Evolutionary conservation across 305 asterid species (phyloP).

Genomic region (Fraxinus albicans): DNA sequence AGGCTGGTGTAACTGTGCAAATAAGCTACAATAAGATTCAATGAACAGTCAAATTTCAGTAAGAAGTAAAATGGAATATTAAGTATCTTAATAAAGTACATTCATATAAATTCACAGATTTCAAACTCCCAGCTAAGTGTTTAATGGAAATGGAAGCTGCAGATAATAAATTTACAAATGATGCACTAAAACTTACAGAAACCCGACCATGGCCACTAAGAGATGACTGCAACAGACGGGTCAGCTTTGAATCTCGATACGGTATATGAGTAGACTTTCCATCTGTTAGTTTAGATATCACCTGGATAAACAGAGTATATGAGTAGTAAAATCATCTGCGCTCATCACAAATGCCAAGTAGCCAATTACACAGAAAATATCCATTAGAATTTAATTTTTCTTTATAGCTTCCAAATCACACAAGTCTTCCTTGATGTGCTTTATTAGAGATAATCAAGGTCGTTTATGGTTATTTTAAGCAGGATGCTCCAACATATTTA

Average conservation of each 20-base stretch:
- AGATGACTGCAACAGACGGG: conserved; percentile 82
- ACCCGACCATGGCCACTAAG: conserved; percentile 85
- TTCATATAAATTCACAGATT: not conserved
- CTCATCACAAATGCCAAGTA: not conserved
- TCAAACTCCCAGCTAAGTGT: conserved; percentile 6
- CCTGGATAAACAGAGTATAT: conserved; percentile 42
- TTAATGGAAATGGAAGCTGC: conserved; percentile 13
- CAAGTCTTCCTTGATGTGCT: not conserved
- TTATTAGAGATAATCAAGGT: not conserved
- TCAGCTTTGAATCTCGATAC: conserved; percentile 80
- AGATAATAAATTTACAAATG: conserved; percentile 6
- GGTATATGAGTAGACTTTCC: conserved; percentile 84
- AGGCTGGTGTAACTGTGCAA: conserved; percentile 87
- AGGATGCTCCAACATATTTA: not conserved
- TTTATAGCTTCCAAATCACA: conserved; percentile 6
- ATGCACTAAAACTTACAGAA: conserved; percentile 55
- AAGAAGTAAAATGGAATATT: conserved; percentile 16
- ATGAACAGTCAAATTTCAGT: conserved; percentile 27
- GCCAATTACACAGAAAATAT: conserved; percentile 3
- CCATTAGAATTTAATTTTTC: not conserved
- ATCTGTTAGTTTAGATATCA: conserved; percentile 75
- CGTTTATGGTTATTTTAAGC: not conserved
- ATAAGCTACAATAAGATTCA: conserved; percentile 60
- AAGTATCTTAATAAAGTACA: not conserved
- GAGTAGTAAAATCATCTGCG: not conserved